A percentile compares a stretch with the other conserved stretches of the same genome.
Evolutionary conservation across 345 rosid species (phyloP).

Genomic region (Salix viminalis): DNA sequence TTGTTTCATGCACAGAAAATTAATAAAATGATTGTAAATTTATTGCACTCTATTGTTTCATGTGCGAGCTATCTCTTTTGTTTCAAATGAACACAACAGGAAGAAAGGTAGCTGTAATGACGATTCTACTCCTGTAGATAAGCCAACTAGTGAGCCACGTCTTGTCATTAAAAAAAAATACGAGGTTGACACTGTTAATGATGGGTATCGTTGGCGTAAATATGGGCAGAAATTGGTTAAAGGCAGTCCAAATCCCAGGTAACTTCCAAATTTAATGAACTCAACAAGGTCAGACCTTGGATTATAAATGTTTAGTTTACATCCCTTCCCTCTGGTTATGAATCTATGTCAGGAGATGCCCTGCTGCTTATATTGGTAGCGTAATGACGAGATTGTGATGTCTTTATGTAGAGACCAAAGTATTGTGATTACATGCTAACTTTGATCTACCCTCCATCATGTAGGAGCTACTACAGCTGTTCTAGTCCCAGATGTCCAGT

Average conservation of each 20-base stretch:
- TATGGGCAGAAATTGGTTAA: constrained; percentile 96
- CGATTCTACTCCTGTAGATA: constrained; percentile 42
- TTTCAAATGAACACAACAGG: constrained; percentile 36
- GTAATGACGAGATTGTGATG: background rate
- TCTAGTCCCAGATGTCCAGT: constrained; percentile 86
- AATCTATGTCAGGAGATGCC: background rate
- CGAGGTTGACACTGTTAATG: constrained; percentile 58
- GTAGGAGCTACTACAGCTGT: constrained; percentile 96
- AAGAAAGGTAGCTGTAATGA: constrained; percentile 49
- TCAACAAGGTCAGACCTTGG: constrained; percentile 2
- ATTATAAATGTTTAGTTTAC: background rate
- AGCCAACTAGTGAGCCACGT: constrained; percentile 48
- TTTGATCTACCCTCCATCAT: constrained; percentile 5
- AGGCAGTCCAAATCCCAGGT: constrained; percentile 98
- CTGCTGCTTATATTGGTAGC: background rate
- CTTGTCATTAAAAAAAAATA: constrained; percentile 42
- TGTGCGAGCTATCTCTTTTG: constrained; percentile 10
- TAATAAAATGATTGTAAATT: background rate
- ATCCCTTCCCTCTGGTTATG: background rate
- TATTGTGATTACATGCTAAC: background rate
- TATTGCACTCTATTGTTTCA: constrained; percentile 3
- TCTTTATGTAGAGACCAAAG: background rate
- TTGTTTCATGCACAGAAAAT: background rate
- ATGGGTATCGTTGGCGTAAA: constrained; percentile 98
- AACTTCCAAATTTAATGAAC: constrained; percentile 3